Conservation (phyloP, 306 rosid species). For the Albizia julibrissin region DNA sequence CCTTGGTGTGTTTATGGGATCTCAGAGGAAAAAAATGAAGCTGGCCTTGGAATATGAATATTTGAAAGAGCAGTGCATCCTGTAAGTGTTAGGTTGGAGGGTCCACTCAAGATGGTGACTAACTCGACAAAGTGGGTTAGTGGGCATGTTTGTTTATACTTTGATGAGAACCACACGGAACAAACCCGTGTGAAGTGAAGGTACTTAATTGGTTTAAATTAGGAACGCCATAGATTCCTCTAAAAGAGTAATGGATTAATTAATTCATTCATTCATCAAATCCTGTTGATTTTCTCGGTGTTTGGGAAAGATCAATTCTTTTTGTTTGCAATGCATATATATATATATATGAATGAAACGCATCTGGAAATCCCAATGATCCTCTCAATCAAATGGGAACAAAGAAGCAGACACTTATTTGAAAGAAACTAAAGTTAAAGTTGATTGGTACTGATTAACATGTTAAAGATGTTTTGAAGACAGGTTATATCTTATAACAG, state of each 20-base stretch:
- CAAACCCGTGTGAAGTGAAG: conserved; percentile 15
- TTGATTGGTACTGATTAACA: background rate
- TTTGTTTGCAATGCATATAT: conserved; percentile 32
- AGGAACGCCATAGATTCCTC: conserved; percentile 34
- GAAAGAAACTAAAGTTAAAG: conserved; percentile 22
- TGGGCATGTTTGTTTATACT: conserved; percentile 24
- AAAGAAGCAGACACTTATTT: conserved; percentile 5
- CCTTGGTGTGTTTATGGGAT: conserved; percentile 22
- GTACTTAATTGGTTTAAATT: background rate
- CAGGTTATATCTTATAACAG: background rate
- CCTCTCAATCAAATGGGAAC: conserved; percentile 5
- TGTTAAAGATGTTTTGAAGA: background rate
- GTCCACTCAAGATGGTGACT: conserved; percentile 65
- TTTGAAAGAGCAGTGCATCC: conserved; percentile 37
- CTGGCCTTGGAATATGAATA: conserved; percentile 1
- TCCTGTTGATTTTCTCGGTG: background rate
- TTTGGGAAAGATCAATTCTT: background rate
- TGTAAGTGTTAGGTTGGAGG: conserved; percentile 49
- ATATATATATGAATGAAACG: conserved; percentile 23
- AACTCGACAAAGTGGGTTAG: conserved; percentile 44
- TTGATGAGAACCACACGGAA: conserved; percentile 30
- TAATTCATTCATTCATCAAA: background rate
- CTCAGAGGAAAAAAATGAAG: conserved; percentile 37
- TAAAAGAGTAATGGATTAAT: conserved; percentile 25
- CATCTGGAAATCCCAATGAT: conserved; percentile 26